phyloP scores from a whole-genome alignment of 169 alveolate species.

The Perkinsus olseni region DNA sequence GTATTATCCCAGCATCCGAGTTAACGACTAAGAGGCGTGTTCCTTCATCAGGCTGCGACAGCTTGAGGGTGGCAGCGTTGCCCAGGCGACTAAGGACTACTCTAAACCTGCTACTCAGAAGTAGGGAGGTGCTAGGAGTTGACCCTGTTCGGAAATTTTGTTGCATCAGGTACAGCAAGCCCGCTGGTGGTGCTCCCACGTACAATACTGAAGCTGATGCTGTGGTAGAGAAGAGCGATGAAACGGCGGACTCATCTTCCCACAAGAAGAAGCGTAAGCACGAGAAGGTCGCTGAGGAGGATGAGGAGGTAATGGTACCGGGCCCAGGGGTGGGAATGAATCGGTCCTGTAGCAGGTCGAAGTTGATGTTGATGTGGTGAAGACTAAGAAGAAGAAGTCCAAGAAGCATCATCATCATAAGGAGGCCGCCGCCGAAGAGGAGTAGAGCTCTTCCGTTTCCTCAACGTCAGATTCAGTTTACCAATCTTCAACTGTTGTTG shows the following conservation, averaged over 20 bases:
- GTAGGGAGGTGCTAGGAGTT: not conserved
- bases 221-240: not conserved
- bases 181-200: not conserved
- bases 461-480: too few species aligned
- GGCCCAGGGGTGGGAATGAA: not conserved
- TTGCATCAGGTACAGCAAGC: not conserved
- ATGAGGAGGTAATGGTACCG: not conserved
- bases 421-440: not conserved
- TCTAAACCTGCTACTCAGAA: not conserved
- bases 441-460: not conserved
- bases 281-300: not conserved
- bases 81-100: not conserved
- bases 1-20: not conserved
- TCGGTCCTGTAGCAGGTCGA: not conserved
- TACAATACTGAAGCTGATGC: not conserved
- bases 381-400: not conserved
- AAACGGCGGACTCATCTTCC: not conserved
- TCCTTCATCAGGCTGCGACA: not conserved
- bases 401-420: not conserved
- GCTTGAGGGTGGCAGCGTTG: not conserved
- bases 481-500: too few species aligned
- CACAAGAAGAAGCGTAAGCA: not conserved
- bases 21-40: not conserved
- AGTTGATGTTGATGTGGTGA: not conserved
- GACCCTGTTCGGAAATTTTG: not conserved